Evolutionary conservation across 768 basidiomycete genomes (phyloP).

Genomic region (Tulasnella calospora): DNA sequence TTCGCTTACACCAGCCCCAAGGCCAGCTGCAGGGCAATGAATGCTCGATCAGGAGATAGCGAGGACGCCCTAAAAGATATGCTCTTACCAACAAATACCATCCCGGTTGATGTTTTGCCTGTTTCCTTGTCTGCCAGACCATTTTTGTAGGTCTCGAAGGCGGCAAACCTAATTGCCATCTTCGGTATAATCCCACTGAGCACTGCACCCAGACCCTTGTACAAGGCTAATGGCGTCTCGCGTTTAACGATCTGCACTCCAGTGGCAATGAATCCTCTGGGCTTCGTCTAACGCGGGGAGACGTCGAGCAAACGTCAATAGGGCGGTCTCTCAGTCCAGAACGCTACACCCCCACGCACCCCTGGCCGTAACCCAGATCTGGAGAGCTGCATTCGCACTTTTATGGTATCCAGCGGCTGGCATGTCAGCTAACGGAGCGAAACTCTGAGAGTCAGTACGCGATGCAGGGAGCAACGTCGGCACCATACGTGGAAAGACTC

Average conservation of each 20-base stretch:
- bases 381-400: slow-evolving; percentile 99
- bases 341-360: slow-evolving; percentile 49
- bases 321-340: not conserved
- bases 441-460: slow-evolving; percentile 22
- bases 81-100: slow-evolving; percentile 79
- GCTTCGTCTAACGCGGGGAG: slow-evolving; percentile 61
- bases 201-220: slow-evolving; percentile 97
- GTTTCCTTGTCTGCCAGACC: slow-evolving; percentile 70
- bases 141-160: slow-evolving; percentile 91
- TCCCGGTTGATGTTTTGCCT: slow-evolving; percentile 71
- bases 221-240: slow-evolving; percentile 91
- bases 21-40: slow-evolving; percentile 57
- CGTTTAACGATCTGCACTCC: slow-evolving; percentile 79
- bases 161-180: slow-evolving; percentile 98
- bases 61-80: not conserved
- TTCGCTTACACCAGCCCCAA: slow-evolving; percentile 93
- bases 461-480: slow-evolving; percentile 15
- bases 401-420: slow-evolving; percentile 97
- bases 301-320: not conserved
- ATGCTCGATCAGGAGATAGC: not conserved
- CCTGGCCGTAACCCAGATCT: slow-evolving; percentile 72
- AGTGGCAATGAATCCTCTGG: slow-evolving; percentile 88
- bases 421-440: slow-evolving; percentile 54
- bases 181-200: slow-evolving; percentile 96
- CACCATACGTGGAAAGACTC: slow-evolving; percentile 37